Evolutionary conservation across 2,329 filamentous ascomycete genomes (phyloP), one percentile per base, ranked within the genome.

Genomic region (Beauveria caledonica): DNA sequence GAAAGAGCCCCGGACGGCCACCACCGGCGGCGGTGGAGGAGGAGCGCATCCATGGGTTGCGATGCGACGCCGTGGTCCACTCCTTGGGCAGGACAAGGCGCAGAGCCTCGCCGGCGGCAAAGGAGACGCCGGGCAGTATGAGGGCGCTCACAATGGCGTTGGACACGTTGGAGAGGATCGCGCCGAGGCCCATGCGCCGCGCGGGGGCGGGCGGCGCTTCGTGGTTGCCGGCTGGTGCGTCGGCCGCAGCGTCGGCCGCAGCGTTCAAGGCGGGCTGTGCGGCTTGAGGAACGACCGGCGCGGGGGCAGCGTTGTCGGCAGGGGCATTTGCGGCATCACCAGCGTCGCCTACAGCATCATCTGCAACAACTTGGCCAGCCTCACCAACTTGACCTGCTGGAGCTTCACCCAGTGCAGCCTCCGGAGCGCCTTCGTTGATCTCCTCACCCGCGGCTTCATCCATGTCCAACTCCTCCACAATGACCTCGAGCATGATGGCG

Each of bases 121-220:
- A 89, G 0, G 91, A 92, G 49, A 97, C 85, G 11, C 85, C 85
- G 0, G 94, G 94, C 68, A 96, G 90, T 13, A 95, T 78, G 2
- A 99, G 74, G 1, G 81, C 77, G 15, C 78, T 77, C 33, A 81
- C 77, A 8, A 84, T 71, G 44, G 77, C 76, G 67, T 81, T 80
- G 36, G 80, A 74, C 6, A 81, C 67, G 49, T 73, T 73, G 1
- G 74, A 72, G 1, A 81, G 66, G 17, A 76, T 70, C 15, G 66
- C 68, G 46, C 73, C 72, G 25, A 76, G 61, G 25, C 72, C 69
- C 23, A 69, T 68, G 4, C 71, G 67, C 10, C 68, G 67, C 17
- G 70, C 71, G 0, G 74, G 72, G 5, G 74, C 70, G 50, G 68
- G 69, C 0, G 73, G 72, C 27, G 66, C 71, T 57, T 74, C 72